Evolutionary conservation across 257 asterid genomes (phyloP).

Genomic region (Gentiana dahurica): DNA sequence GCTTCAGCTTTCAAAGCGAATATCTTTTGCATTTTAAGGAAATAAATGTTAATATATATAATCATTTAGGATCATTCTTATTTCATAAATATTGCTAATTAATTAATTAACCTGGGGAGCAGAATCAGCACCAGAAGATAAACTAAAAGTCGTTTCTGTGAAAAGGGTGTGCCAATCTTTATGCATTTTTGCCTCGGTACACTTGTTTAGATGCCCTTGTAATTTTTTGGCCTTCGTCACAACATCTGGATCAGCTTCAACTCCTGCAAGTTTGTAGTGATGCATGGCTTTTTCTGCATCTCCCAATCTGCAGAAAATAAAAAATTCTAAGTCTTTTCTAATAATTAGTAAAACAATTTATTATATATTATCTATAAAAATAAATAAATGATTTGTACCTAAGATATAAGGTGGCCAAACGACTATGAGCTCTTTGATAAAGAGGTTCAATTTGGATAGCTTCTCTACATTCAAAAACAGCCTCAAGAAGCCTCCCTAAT

Average conservation of each 20-base stretch:
- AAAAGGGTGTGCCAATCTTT: slow-evolving; percentile 52
- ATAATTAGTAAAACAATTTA: no score
- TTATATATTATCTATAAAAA: neutral
- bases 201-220: slow-evolving; percentile 37
- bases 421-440: slow-evolving; percentile 79
- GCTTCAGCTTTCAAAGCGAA: slow-evolving; percentile 76
- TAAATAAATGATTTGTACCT: slow-evolving; percentile 23
- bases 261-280: slow-evolving; percentile 64
- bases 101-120: slow-evolving; percentile 51
- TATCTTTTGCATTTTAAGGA: slow-evolving; percentile 28
- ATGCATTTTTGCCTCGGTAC: slow-evolving; percentile 53
- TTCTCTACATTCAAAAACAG: slow-evolving; percentile 81
- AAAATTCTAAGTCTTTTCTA: no score
- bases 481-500: slow-evolving; percentile 83
- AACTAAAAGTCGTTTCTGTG: slow-evolving; percentile 40
- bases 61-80: no score
- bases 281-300: slow-evolving; percentile 60
- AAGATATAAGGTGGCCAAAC: slow-evolving; percentile 57
- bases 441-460: slow-evolving; percentile 65
- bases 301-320: slow-evolving; percentile 43
- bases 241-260: slow-evolving; percentile 76
- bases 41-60: neutral
- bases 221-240: slow-evolving; percentile 39
- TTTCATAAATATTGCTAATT: neutral
- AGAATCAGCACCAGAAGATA: slow-evolving; percentile 73